phyloP scores from a whole-genome alignment of 1,139 yeast species.

The Scheffersomyces parashehatae region DNA sequence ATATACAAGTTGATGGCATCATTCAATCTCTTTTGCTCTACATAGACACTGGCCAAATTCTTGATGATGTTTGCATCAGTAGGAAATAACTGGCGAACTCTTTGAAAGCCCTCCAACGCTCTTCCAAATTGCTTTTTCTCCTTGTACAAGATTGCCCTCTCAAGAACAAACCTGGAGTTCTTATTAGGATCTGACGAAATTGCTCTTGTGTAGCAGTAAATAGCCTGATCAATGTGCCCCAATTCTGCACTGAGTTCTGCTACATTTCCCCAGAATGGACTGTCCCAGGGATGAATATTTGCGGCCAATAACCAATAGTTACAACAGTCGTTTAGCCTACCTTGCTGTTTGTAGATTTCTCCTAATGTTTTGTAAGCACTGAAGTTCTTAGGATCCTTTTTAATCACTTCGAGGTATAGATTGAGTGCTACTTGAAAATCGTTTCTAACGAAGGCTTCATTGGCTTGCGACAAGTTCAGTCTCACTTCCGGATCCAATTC shows the following conservation, averaged over 20 bases:
- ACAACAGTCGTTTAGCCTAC: slow-evolving; percentile 70
- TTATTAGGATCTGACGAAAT: slow-evolving; percentile 55
- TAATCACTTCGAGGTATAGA: slow-evolving; percentile 71
- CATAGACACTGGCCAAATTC: slow-evolving; percentile 76
- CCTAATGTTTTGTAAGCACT: slow-evolving; percentile 86
- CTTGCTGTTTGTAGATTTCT: slow-evolving; percentile 73
- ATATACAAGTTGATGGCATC: slow-evolving; percentile 83
- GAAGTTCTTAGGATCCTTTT: slow-evolving; percentile 73
- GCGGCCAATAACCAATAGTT: slow-evolving; percentile 85
- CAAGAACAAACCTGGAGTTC: slow-evolving; percentile 55
- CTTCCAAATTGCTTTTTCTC: slow-evolving; percentile 64
- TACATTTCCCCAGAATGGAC: slow-evolving; percentile 80
- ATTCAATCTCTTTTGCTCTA: slow-evolving; percentile 68
- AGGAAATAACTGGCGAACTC: slow-evolving; percentile 62
- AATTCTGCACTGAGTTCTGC: slow-evolving; percentile 74
- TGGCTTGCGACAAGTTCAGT: slow-evolving; percentile 65
- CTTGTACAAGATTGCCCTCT: slow-evolving; percentile 66
- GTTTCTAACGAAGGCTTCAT: slow-evolving; percentile 71
- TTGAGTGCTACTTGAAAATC: slow-evolving; percentile 68
- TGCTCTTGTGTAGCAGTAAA: slow-evolving; percentile 78
- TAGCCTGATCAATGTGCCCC: slow-evolving; percentile 78
- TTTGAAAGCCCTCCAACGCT: slow-evolving; percentile 75
- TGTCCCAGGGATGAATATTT: slow-evolving; percentile 73
- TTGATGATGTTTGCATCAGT: slow-evolving; percentile 61
- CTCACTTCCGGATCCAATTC: slow-evolving; percentile 73